phyloP scores from a whole-genome alignment of 2,329 filamentous ascomycete species.

The Xylariaceae sp. region DNA sequence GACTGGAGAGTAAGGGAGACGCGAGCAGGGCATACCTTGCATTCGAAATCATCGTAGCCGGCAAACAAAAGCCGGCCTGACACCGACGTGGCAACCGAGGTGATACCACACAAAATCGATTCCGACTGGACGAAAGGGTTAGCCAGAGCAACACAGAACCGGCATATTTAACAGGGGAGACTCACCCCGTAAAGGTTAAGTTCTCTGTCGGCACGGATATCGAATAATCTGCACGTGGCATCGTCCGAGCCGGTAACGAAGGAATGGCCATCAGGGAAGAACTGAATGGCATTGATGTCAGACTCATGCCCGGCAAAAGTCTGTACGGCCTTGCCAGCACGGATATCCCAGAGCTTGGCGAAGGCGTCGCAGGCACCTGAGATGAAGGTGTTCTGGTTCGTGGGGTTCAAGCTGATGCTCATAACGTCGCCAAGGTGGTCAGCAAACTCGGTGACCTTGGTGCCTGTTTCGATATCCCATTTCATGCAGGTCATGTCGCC shows the following conservation, averaged over 20 bases:
- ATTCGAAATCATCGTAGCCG: constrained; percentile 98
- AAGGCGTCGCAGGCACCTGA: constrained; percentile 99
- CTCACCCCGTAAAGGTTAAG: constrained; percentile 63
- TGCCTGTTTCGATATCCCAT: constrained; percentile 98
- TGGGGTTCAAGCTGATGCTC: constrained; percentile 99
- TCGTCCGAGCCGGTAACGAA: constrained; percentile 98
- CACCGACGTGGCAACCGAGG: constrained; percentile 95
- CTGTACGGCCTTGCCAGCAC: constrained; percentile 95
- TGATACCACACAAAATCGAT: constrained; percentile 95
- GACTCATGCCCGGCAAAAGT: constrained; percentile 98
- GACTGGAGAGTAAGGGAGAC: too few species aligned
- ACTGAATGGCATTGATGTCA: constrained; percentile 98
- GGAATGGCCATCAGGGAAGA: constrained; percentile 97
- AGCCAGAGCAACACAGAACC: constrained; percentile 11
- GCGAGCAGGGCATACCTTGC: constrained; percentile 86
- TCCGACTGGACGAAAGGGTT: constrained; percentile 61
- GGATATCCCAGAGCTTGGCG: constrained; percentile 97
- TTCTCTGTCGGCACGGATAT: constrained; percentile 89
- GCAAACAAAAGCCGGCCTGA: constrained; percentile 93
- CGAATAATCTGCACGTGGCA: constrained; percentile 93
- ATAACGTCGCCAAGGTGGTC: constrained; percentile 98
- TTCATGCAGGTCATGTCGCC: constrained; percentile 99
- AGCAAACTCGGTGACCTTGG: constrained; percentile 95
- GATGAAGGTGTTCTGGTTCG: constrained; percentile 98
- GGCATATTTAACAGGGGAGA: constrained; percentile 15